phyloP scores from a whole-genome alignment of 352 stramenopile genomes.

The Phytophthora pinifolia region DNA sequence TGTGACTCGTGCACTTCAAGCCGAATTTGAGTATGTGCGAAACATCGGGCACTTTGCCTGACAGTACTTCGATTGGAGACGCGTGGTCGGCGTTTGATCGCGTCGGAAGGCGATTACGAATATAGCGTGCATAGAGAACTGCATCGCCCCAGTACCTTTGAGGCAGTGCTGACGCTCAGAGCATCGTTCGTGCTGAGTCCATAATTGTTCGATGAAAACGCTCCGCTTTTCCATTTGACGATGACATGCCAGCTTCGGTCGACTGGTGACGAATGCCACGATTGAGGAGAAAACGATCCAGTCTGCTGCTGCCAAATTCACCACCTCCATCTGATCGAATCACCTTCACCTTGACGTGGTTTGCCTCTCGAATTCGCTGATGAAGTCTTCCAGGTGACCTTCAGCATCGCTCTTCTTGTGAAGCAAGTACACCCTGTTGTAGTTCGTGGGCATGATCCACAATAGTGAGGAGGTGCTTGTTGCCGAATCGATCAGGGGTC shows the following conservation, averaged over 20 bases:
- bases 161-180: background rate
- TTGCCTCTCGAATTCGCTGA: constrained; percentile 9
- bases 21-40: constrained; percentile 10
- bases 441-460: constrained; percentile 9
- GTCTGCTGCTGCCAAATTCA: constrained; percentile 3
- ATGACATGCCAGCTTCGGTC: constrained; percentile 3
- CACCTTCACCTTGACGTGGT: background rate
- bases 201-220: constrained; percentile 2
- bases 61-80: constrained; percentile 4
- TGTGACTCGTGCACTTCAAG: constrained; percentile 4
- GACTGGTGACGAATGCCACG: constrained; percentile 3
- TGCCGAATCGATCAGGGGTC: constrained; percentile 1
- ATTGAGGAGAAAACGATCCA: constrained; percentile 6
- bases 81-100: constrained; percentile 11
- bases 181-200: constrained; percentile 1
- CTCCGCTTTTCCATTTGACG: constrained; percentile 4
- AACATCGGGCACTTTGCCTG: background rate
- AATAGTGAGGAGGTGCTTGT: constrained; percentile 16
- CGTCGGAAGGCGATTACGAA: constrained; percentile 3
- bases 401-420: constrained; percentile 2
- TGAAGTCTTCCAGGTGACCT: constrained; percentile 1
- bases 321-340: constrained; percentile 5
- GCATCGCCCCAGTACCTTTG: constrained; percentile 13
- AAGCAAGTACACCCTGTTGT: constrained; percentile 9
- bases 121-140: constrained; percentile 7